Evolutionary conservation across 345 rosid species (phyloP).

Genomic region (Salix exigua): DNA sequence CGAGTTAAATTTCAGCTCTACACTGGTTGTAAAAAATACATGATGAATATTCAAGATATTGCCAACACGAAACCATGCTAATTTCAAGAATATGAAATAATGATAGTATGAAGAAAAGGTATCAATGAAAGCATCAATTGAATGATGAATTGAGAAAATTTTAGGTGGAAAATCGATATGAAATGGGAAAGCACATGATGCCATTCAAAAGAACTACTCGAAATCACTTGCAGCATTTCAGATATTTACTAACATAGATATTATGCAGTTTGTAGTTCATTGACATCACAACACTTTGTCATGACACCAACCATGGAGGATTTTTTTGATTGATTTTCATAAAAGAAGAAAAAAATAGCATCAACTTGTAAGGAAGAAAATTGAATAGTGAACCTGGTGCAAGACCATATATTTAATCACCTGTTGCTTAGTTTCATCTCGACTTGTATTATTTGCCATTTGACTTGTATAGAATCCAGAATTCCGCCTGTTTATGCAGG

Average conservation of each 20-base stretch:
- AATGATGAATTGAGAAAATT: no score
- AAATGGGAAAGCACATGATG: background rate
- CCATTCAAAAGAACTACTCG: no score
- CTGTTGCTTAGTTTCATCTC: constrained; percentile 33
- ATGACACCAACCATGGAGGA: background rate
- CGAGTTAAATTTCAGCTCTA: no score
- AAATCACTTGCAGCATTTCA: background rate
- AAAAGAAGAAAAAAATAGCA: background rate
- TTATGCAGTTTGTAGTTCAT: background rate
- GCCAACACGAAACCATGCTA: background rate
- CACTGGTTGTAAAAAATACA: no score
- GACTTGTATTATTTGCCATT: constrained; percentile 19
- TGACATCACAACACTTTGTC: background rate
- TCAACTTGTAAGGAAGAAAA: background rate
- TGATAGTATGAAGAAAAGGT: background rate
- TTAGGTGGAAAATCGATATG: no score
- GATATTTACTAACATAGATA: background rate
- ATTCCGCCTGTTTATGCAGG: constrained; percentile 23
- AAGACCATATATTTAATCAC: constrained; percentile 22
- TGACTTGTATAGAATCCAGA: constrained; percentile 32
- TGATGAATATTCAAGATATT: background rate
- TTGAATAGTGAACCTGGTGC: background rate
- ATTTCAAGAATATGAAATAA: background rate
- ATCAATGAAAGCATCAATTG: background rate
- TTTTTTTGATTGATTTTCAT: background rate